phyloP scores from a whole-genome alignment of 139 green algal species.

The Spirogloea muscicola region DNA sequence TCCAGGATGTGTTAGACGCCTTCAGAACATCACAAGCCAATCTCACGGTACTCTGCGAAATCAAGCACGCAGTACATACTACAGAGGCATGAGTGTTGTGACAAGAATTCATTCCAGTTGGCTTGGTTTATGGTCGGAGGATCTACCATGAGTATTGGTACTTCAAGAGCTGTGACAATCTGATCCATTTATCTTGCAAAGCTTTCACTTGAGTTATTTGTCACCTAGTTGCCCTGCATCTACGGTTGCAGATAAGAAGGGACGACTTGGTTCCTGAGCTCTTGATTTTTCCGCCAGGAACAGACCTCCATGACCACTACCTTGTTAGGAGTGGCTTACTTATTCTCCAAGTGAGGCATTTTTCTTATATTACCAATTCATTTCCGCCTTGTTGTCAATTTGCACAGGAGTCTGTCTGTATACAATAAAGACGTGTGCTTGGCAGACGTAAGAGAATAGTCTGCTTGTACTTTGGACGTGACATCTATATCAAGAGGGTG shows the following conservation, averaged over 20 bases:
- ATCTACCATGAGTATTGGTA: too few species aligned
- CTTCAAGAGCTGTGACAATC: not conserved
- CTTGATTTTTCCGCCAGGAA: conserved; percentile 75
- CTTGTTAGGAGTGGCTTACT: conserved; percentile 70
- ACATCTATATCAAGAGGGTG: not conserved
- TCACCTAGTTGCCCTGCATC: not conserved
- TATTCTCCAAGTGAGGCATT: conserved; percentile 68
- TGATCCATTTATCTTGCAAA: not conserved
- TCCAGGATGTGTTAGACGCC: not conserved
- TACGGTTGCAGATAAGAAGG: conserved; percentile 1
- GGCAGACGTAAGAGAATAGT: too few species aligned
- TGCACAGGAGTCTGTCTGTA: not conserved
- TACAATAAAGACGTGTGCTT: not conserved
- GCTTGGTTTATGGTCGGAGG: too few species aligned
- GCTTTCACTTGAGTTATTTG: not conserved
- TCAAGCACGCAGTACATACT: not conserved
- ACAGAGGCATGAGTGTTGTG: not conserved
- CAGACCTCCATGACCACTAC: conserved; percentile 80
- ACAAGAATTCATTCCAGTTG: too few species aligned
- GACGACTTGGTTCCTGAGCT: conserved; percentile 68
- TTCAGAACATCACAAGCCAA: not conserved
- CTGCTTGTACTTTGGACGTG: too few species aligned
- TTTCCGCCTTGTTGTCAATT: not conserved
- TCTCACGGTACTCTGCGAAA: not conserved
- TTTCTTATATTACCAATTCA: too few species aligned